Base-by-base conservation (phyloP, 371 early-diverging fungal species). In the Rhizopus microsporus region DNA sequence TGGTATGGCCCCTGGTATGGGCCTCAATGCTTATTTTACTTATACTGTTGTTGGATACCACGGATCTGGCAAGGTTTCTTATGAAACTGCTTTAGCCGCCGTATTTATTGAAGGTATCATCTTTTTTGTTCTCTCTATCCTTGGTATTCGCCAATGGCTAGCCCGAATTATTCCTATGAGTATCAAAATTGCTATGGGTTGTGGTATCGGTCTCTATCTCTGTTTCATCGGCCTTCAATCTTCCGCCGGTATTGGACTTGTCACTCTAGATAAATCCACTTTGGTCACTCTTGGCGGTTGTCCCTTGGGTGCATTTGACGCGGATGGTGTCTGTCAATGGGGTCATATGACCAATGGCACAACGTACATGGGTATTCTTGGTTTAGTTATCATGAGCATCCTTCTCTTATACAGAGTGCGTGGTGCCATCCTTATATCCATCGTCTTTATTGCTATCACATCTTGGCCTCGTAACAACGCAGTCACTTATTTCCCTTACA, bases 71-170 rank as follows among this genome's bases (percentile, higher is more conserved):
- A 83, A 80, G 35, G 80, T 90, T 31, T 56, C 73, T 9, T 92
- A 87, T 61, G 60, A 81, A 58, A 87, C 85, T 13, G 91, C 91
- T 5, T 64, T 92, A 15, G 83, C 88, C 29, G 91, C 91, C 17
- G 90, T 92, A 30, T 87, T 88, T 53, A 76, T 92, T 49, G 93
- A 92, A 75, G 91, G 91, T 2, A 60, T 91, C 29, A 78, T 91
- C 39, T 92, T 91, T 53, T 69, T 90, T 51, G 50, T 86, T 7
- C 73, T 92, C 8, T 83, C 90, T 5, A 68, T 89, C 10, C 63
- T 91, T 34, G 91, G 91, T 47, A 71, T 91, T 13, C 89, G 92
- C 37, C 91, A 92, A 67, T 85, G 85, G 84, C 72, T 92, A 39
- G 89, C 89, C 8, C 78, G 85, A 29, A 58, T 86, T 44, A 87